phyloP scores from a whole-genome alignment of 2,329 filamentous ascomycete species.

The Neofusicoccum sp. region DNA sequence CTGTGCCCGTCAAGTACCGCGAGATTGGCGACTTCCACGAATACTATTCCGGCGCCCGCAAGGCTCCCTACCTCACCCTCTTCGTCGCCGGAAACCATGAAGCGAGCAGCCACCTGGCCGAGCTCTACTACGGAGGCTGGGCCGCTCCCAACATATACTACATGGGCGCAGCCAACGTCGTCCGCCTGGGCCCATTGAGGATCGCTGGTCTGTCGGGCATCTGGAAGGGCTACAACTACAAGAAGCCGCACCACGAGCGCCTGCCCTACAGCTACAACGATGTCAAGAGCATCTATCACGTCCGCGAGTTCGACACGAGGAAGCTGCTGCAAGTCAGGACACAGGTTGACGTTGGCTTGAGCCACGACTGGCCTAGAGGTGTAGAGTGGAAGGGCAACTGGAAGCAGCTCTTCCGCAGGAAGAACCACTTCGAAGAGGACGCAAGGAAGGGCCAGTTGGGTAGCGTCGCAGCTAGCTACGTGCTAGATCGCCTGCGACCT shows the following conservation, averaged over 20 bases:
- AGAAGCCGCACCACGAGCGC: constrained; percentile 79
- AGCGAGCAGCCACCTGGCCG: constrained; percentile 84
- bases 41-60: constrained; percentile 81
- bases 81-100: constrained; percentile 97
- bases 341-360: constrained; percentile 87
- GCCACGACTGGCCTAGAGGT: constrained; percentile 91
- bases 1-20: constrained; percentile 86
- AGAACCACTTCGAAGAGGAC: constrained; percentile 75
- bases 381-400: constrained; percentile 79
- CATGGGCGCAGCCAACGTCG: constrained; percentile 86
- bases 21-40: constrained; percentile 88
- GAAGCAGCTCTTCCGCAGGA: constrained; percentile 68
- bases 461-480: constrained; percentile 74
- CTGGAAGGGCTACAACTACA: constrained; percentile 90
- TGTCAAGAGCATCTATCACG: constrained; percentile 82
- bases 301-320: constrained; percentile 85
- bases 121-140: constrained; percentile 96
- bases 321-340: constrained; percentile 84
- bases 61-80: constrained; percentile 84
- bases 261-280: constrained; percentile 81
- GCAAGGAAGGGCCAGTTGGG: constrained; percentile 75
- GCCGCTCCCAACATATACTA: constrained; percentile 97
- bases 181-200: constrained; percentile 79
- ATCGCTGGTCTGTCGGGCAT: constrained; percentile 93
- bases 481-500: constrained; percentile 80